Evolutionary conservation across 352 stramenopile species (phyloP), one percentile per base, ranked within the genome.

Genomic region (Globisporangium sylvaticum): DNA sequence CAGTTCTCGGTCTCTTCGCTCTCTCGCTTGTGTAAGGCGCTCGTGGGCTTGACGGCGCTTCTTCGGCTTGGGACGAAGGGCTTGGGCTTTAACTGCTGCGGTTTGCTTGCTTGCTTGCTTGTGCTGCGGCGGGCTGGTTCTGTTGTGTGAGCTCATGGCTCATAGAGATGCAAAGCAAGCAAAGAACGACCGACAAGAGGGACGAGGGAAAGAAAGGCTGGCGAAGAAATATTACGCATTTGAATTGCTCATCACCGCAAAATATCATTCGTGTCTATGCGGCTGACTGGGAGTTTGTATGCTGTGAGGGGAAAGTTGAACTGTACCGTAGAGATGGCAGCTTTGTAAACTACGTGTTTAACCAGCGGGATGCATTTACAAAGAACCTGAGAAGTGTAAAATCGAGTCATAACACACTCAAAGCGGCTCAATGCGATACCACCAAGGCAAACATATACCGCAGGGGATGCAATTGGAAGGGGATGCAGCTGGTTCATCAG

Each of bases 231-330:
- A 59, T 59, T 27, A 27, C 54, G 27, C 4, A 4, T 2, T 34
- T 7, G 1, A 58, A 18, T 22, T 48, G 18, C 27, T n/a, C 54
- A 59, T 59, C 54, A 42, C 27, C 18, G 53, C 18, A 44, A 59
- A 59, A 59, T 44, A 44, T 59, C 54, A 22, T 27, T 59, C 54
- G 54, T 59, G 54, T 59, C 27, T 59, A 59, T 59, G 27, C 54
- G 3, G 22, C 7, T 27, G 4, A 27, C 1, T 27, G 20, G 1
- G 3, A 27, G 7, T 42, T 44, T 59, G 54, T 44, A 59, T 44
- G 3, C 2, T 31, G 3, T 18, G 4, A 44, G 12, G 8, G 1
- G 6, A 59, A 20, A 44, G 9, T 14, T 59, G 32, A 34, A 59
- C 8, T 20, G 54, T 42, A 44, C 29, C 20, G 54, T 59, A 39